These are phyloP conservation scores for Rasamsonia emersonii DNA, from an alignment of 2,329 filamentous ascomycete species.

Conservation along the genomic window DNA sequence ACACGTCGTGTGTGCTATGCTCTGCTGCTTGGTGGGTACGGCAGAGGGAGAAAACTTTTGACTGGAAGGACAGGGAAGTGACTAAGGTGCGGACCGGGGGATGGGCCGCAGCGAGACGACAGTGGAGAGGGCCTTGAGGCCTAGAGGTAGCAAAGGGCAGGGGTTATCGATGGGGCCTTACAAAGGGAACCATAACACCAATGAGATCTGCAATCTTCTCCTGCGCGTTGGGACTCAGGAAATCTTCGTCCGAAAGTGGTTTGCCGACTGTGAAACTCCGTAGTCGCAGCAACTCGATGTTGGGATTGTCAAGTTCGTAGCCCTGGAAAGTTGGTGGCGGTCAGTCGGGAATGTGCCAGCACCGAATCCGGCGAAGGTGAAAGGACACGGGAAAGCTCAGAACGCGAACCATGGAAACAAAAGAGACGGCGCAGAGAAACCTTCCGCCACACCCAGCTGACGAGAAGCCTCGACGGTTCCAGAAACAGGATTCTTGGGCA, in stretches of 20 bases:
- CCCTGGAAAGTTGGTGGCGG: constrained; percentile 49
- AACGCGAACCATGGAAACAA: constrained; percentile 32
- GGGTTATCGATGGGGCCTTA: constrained; percentile 44
- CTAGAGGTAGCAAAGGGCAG: constrained; percentile 15
- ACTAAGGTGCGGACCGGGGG: constrained; percentile 3
- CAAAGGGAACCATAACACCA: constrained; percentile 65
- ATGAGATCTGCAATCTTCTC: constrained; percentile 58
- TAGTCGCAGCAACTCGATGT: constrained; percentile 73
- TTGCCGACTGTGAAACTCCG: constrained; percentile 67
- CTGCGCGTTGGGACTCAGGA: constrained; percentile 55
- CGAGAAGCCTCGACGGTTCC: not conserved
- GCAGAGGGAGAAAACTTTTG: no score
- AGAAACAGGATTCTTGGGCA: not conserved
- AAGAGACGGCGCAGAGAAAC: constrained; percentile 23
- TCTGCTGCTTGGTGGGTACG: no score
- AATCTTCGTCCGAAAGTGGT: constrained; percentile 56
- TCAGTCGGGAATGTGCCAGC: constrained; percentile 13
- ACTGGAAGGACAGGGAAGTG: no score
- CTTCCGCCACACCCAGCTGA: constrained; percentile 6
- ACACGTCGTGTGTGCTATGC: no score
- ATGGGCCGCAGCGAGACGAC: constrained; percentile 3
- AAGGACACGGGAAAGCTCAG: constrained; percentile 11
- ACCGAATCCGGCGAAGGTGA: constrained; percentile 4
- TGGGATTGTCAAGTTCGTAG: constrained; percentile 62
- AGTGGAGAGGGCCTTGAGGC: constrained; percentile 2